phyloP scores from a whole-genome alignment of 129 eudicot species.

The Flaveria trinervia region DNA sequence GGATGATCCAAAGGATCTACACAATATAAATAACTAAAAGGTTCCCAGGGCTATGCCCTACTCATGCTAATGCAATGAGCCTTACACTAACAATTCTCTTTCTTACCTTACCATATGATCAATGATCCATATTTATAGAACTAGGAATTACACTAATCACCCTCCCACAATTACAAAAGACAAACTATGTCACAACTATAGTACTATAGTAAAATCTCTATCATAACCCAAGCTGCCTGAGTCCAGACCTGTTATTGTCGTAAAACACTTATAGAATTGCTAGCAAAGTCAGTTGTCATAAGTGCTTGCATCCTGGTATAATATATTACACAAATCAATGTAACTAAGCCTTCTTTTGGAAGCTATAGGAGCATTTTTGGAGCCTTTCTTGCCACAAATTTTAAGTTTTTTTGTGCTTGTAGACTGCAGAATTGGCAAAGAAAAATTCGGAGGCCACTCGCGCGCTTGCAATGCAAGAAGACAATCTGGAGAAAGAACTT shows the following conservation, averaged over 20 bases:
- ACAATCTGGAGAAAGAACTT: conserved; percentile 87
- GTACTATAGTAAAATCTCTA: too few relatives aligned
- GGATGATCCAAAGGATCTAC: too few relatives aligned
- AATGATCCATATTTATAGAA: too few relatives aligned
- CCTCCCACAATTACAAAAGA: too few relatives aligned
- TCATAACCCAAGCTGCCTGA: neutral
- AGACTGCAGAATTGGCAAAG: conserved; percentile 86
- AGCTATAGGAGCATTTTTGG: conserved; percentile 4
- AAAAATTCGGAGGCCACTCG: conserved; percentile 92
- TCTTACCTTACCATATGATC: too few relatives aligned
- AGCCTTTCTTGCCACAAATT: conserved; percentile 14
- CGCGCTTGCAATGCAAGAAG: conserved; percentile 81
- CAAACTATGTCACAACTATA: too few relatives aligned
- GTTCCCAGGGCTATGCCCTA: too few relatives aligned
- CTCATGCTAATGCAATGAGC: too few relatives aligned
- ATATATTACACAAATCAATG: neutral
- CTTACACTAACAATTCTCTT: too few relatives aligned
- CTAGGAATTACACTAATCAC: too few relatives aligned
- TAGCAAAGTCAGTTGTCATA: conserved; percentile 1
- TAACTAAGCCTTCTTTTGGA: neutral
- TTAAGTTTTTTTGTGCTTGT: conserved; percentile 23
- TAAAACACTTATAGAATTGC: neutral
- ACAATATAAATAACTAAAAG: too few relatives aligned
- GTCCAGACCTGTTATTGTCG: neutral
- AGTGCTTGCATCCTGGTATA: neutral